Base-by-base conservation (phyloP, 768 basidiomycete genomes). In the Lactifluus piperatus region DNA sequence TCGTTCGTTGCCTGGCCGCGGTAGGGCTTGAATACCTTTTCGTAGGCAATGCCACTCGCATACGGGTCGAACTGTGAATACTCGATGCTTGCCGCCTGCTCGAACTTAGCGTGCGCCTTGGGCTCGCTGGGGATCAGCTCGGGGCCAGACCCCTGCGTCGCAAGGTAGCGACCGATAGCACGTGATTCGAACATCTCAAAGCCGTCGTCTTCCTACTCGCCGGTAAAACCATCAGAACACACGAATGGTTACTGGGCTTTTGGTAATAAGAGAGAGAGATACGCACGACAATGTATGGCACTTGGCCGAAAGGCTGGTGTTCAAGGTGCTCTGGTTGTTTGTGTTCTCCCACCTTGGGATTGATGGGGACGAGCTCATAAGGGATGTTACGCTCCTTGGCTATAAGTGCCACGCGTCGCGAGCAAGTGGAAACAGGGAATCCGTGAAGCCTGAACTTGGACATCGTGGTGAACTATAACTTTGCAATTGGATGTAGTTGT, bases 11-110 rank as follows among this genome's bases (percentile, higher is more conserved):
- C 1, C 6, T 8, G 0, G 45, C 61, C 61, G 1, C 6, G 11
- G 10, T 2, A 4, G 9, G 0, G n/a, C 32, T 62, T 62, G 51
- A 54, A 44, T 9, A 60, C 14, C 45, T 37, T 51, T n/a, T 62
- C 61, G 0, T 0, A 0, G 22, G 29, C 10, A 2, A 59, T 45
- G 8, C 2, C 27, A 4, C 11, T 14, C 5, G 22, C 57, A 20
- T 27, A 5, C 22, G 56, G 46, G 13, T 62, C 44, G 6, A 62
- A 62, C 0, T 60, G 39, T 11, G 39, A 1, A 32, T 43, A 53
- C 55, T 74, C 73, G 37, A 71, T 48, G n/a, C 66, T 68, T 20
- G 60, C 63, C 3, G 70, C 73, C 53, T 68, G 66, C 46, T 69
- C 68, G 39, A 69, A 66, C n/a, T 64, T 63, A 1, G 66, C 69